A percentile compares a stretch with the other conserved stretches of the same genome.
Evolutionary conservation across 2,329 filamentous ascomycete genomes (phyloP).

Genomic region (Trichoderma sp.): DNA sequence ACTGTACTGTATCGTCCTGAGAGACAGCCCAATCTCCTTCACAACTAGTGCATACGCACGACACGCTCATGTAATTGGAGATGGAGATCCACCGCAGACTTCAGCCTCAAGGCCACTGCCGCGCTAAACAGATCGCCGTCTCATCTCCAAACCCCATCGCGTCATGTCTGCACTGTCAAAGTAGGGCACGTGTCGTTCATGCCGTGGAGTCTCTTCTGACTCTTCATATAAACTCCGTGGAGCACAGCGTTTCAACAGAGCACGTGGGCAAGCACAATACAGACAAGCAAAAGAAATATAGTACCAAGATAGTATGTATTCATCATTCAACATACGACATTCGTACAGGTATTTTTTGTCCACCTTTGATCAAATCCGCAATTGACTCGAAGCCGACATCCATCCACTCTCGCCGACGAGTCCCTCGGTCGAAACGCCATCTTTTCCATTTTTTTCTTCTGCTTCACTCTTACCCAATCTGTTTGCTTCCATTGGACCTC

Average conservation of each 20-base stretch:
- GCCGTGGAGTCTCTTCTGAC: neutral
- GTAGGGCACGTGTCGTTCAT: neutral
- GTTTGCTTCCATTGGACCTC: neutral
- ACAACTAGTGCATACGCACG: neutral
- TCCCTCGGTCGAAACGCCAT: neutral
- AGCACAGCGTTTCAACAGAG: neutral
- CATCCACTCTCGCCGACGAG: neutral
- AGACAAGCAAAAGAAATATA: neutral
- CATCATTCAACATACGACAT: neutral
- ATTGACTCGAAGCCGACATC: neutral
- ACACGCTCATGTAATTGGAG: neutral
- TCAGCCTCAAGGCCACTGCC: neutral
- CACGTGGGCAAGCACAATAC: neutral
- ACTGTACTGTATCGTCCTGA: neutral
- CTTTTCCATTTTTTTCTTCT: neutral
- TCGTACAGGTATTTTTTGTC: neutral
- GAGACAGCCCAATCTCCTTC: neutral
- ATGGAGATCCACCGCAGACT: neutral
- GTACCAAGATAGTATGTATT: neutral
- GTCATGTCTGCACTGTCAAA: neutral
- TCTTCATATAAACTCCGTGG: neutral
- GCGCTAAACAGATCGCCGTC: slow-evolving; percentile 15
- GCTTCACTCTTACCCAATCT: slow-evolving; percentile 11
- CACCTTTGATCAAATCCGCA: neutral
- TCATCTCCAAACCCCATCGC: neutral